Conservation (phyloP, 2,329 filamentous ascomycete genomes). For the Chaetomium strumarium region DNA sequence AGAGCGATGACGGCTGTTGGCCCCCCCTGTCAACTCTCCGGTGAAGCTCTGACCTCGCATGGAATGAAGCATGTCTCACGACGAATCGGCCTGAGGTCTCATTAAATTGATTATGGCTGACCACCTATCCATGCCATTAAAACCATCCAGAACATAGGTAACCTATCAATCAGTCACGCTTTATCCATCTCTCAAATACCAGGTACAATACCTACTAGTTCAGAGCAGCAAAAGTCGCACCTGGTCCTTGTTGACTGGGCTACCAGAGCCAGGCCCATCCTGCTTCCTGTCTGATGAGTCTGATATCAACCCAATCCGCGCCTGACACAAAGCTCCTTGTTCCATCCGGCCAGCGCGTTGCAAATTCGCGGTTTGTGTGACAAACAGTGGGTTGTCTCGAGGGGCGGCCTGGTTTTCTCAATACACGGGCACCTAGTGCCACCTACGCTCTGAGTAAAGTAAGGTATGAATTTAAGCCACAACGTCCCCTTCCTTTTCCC, state of each 20-base stretch:
- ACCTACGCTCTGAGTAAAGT: too few relatives aligned
- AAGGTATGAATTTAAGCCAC: too few relatives aligned
- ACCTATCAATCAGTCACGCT: too few relatives aligned
- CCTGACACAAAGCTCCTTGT: slow-evolving; percentile 10
- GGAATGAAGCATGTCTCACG: neutral
- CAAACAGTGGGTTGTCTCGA: neutral
- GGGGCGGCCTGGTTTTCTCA: neutral
- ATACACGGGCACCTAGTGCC: neutral
- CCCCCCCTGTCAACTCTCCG: slow-evolving; percentile 8
- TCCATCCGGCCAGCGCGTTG: neutral
- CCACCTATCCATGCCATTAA: too few relatives aligned
- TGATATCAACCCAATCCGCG: slow-evolving; percentile 14
- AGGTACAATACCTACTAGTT: too few relatives aligned
- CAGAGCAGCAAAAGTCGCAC: neutral
- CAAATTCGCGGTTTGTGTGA: neutral
- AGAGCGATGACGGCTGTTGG: slow-evolving; percentile 13
- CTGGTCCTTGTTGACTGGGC: neutral
- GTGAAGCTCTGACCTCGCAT: slow-evolving; percentile 18
- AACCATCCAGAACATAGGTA: too few relatives aligned
- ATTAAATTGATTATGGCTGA: too few relatives aligned
- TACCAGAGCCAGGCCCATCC: neutral
- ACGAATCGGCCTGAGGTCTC: too few relatives aligned
- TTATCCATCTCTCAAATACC: neutral
- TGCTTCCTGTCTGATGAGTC: neutral
- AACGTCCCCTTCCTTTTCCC: too few relatives aligned